Evolutionary conservation across 352 stramenopile genomes (phyloP).

Genomic region (Pythium insidiosum): DNA sequence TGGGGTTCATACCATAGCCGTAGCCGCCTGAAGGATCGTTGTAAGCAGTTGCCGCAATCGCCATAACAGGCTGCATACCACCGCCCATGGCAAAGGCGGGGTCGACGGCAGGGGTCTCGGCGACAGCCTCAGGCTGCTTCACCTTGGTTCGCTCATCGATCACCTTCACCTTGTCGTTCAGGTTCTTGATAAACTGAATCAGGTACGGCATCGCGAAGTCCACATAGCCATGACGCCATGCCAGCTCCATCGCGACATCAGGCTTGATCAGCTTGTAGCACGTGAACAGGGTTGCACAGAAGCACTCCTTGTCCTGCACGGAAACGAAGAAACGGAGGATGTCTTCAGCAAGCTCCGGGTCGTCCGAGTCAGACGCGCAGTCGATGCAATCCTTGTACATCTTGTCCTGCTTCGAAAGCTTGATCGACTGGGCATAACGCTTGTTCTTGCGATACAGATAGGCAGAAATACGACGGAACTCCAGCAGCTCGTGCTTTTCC

Average conservation of each 20-base stretch:
- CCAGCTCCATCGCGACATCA: conserved; percentile 98
- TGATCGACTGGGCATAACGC: conserved; percentile 96
- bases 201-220: conserved; percentile 99
- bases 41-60: conserved; percentile 77
- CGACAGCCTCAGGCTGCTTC: conserved; percentile 62
- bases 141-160: conserved; percentile 88
- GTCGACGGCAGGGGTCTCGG: conserved; percentile 44
- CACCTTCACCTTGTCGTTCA: conserved; percentile 92
- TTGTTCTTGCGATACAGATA: conserved; percentile 99
- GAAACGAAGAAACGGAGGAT: conserved; percentile 99
- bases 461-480: conserved; percentile 99
- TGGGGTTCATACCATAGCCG: conserved; percentile 22
- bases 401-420: conserved; percentile 98
- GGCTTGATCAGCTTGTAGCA: conserved; percentile 98
- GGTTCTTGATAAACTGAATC: conserved; percentile 98
- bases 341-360: conserved; percentile 95
- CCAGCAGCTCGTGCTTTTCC: conserved; percentile 98
- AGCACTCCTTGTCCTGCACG: conserved; percentile 99
- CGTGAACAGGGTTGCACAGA: conserved; percentile 97
- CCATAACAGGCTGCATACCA: conserved; percentile 71
- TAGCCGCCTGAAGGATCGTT: conserved; percentile 57
- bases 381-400: conserved; percentile 99
- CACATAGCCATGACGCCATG: conserved; percentile 98
- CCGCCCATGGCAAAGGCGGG: conserved; percentile 67
- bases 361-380: conserved; percentile 94